phyloP scores from a whole-genome alignment of 2,329 filamentous ascomycete species.

The Colletotrichum sojae region DNA sequence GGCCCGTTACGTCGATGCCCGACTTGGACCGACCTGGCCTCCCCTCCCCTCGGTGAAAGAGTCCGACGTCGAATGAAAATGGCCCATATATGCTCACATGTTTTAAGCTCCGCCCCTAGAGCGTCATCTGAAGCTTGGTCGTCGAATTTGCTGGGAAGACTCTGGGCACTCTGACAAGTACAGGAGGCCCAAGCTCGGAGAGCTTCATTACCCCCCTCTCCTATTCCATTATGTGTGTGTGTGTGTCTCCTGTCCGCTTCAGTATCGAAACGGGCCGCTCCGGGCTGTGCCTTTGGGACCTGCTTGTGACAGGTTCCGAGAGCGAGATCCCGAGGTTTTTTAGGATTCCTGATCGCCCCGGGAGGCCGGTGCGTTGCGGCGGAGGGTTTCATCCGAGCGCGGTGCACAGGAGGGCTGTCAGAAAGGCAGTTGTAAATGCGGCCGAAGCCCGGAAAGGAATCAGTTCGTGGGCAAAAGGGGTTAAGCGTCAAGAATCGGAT shows the following conservation, averaged over 20 bases:
- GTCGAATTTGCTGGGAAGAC: slow-evolving; percentile 18
- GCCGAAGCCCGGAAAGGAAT: slow-evolving; percentile 6
- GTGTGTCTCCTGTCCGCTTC: neutral
- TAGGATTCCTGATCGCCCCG: slow-evolving; percentile 12
- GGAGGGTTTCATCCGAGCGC: slow-evolving; percentile 33
- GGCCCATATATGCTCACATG: slow-evolving; percentile 16
- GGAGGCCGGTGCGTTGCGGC: neutral
- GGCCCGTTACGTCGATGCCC: slow-evolving; percentile 15
- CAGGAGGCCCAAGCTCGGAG: slow-evolving; percentile 30
- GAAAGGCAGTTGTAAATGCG: neutral
- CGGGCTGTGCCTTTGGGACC: neutral
- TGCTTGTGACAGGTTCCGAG: neutral
- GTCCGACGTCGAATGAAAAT: slow-evolving; percentile 28
- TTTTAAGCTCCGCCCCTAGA: slow-evolving; percentile 31
- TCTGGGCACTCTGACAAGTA: slow-evolving; percentile 7
- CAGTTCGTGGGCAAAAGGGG: neutral
- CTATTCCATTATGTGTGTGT: too few relatives aligned
- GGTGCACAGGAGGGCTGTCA: neutral
- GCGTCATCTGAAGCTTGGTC: slow-evolving; percentile 38
- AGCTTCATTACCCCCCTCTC: slow-evolving; percentile 4
- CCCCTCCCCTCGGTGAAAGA: neutral
- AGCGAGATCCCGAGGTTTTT: slow-evolving; percentile 7
- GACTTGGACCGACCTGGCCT: slow-evolving; percentile 4
- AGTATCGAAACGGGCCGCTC: slow-evolving; percentile 17
- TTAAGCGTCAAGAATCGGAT: slow-evolving; percentile 9